A percentile compares a stretch with the other conserved stretches of the same genome.
These are phyloP conservation scores for Pisolithus marmoratus DNA, from an alignment of 768 basidiomycete species.

Conservation along the genomic window DNA sequence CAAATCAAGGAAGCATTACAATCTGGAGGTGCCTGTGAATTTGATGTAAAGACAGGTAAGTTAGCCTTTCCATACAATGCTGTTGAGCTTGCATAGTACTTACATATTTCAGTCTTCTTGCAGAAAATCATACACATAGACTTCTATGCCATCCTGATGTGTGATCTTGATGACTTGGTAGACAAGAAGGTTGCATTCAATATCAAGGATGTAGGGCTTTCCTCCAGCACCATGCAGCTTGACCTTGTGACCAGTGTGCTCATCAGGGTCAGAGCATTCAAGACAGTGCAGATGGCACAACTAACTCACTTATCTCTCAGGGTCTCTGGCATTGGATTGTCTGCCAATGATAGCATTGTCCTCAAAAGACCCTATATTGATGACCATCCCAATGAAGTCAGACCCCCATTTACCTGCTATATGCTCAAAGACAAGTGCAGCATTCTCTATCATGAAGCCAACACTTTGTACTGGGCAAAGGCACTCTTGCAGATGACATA, in stretches of 20 bases:
- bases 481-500: conserved; percentile 5
- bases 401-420: neutral
- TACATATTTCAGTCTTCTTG: neutral
- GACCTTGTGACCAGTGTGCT: neutral
- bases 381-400: neutral
- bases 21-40: neutral
- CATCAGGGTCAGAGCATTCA: conserved; percentile 4
- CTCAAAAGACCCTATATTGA: neutral
- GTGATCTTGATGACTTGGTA: neutral
- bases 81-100: neutral
- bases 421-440: neutral
- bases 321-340: no score
- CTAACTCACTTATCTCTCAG: neutral
- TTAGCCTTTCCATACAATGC: neutral
- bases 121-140: neutral
- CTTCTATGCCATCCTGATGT: neutral
- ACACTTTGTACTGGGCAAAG: conserved; percentile 7
- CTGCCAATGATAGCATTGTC: neutral
- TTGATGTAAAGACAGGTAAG: conserved; percentile 2
- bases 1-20: conserved; percentile 1
- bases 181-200: neutral
- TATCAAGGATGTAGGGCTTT: neutral
- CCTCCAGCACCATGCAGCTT: neutral
- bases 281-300: conserved; percentile 2
- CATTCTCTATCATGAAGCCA: neutral